phyloP scores from a whole-genome alignment of 352 stramenopile species.

The Sclerospora graminicola region DNA sequence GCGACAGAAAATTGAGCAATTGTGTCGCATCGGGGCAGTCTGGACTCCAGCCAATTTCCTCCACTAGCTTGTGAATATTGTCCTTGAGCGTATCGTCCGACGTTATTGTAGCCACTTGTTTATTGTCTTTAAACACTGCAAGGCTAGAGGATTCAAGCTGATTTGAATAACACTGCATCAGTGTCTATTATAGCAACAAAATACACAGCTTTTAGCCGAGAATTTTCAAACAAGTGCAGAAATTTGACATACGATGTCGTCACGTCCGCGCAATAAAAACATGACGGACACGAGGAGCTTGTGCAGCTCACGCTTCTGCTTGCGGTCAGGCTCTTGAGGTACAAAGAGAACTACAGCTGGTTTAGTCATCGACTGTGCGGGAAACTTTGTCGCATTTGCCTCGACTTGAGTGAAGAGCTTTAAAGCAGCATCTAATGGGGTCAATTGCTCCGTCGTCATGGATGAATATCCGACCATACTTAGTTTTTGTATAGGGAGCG shows the following conservation, averaged over 20 bases:
- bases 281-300: conserved; percentile 37
- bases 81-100: conserved; percentile 35
- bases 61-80: conserved; percentile 34
- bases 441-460: conserved; percentile 4
- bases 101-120: conserved; percentile 24
- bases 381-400: conserved; percentile 1
- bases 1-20: conserved; percentile 43
- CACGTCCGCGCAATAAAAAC: conserved; percentile 53
- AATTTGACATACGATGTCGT: conserved; percentile 39
- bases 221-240: background rate
- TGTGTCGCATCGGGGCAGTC: conserved; percentile 42
- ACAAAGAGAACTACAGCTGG: conserved; percentile 18
- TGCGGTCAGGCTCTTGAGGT: conserved; percentile 7
- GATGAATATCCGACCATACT: background rate
- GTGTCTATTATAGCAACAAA: conserved; percentile 19
- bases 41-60: conserved; percentile 50
- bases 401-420: conserved; percentile 9
- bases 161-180: conserved; percentile 27
- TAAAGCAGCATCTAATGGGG: conserved; percentile 12
- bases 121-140: conserved; percentile 41
- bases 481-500: background rate
- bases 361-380: conserved; percentile 7
- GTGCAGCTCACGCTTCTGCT: conserved; percentile 25
- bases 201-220: background rate
- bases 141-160: conserved; percentile 26